phyloP scores from a whole-genome alignment of 345 rosid genomes.

The Diplotaxis tenuifolia region DNA sequence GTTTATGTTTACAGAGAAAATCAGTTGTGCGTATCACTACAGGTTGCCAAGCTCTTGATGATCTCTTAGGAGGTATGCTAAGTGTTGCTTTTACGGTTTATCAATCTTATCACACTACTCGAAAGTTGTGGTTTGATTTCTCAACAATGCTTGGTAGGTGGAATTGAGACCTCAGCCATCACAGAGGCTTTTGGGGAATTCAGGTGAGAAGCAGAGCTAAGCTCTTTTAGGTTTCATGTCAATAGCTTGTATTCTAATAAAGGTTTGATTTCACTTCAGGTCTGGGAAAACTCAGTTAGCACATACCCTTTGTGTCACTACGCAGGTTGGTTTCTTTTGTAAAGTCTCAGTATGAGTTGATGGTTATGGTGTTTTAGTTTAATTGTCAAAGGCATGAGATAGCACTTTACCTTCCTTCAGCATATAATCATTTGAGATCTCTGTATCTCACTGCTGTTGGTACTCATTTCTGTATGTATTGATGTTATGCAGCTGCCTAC shows the following conservation, averaged over 20 bases:
- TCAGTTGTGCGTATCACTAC: conserved; percentile 75
- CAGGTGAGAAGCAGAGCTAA: conserved; percentile 49
- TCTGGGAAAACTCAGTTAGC: conserved; percentile 95
- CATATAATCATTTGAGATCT: not conserved
- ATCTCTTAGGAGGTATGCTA: conserved; percentile 73
- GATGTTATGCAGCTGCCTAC: conserved; percentile 65
- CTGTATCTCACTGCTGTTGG: not conserved
- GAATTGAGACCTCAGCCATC: conserved; percentile 70
- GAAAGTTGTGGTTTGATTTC: not conserved
- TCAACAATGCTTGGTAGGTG: conserved; percentile 53
- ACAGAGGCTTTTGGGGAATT: conserved; percentile 97
- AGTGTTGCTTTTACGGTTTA: not conserved
- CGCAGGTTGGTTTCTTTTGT: conserved; percentile 58
- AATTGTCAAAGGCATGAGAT: not conserved
- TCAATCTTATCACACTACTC: not conserved
- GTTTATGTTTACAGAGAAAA: conserved; percentile 56
- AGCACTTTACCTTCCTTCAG: not conserved
- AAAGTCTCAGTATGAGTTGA: not conserved
- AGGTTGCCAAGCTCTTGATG: conserved; percentile 93
- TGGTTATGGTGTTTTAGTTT: not conserved
- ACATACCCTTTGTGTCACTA: conserved; percentile 78
- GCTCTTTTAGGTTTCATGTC: not conserved
- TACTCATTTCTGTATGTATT: not conserved
- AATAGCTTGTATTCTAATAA: not conserved
- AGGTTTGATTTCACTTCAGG: conserved; percentile 40